phyloP scores from a whole-genome alignment of 345 rosid species.

The Abelmoschus esculentus region DNA sequence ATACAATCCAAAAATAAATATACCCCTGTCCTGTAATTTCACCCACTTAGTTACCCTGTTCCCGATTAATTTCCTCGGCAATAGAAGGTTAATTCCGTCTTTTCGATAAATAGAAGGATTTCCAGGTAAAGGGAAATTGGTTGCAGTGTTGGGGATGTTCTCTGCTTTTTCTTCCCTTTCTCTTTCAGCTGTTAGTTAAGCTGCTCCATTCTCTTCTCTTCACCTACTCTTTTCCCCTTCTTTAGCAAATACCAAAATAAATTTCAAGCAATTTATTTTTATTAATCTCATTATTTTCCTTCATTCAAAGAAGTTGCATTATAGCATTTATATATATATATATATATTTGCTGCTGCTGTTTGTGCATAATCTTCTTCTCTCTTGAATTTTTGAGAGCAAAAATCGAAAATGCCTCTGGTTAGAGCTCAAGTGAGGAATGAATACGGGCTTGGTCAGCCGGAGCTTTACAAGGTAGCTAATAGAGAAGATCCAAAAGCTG shows the following conservation, averaged over 20 bases:
- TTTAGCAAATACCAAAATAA: neutral
- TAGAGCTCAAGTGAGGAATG: conserved; percentile 67
- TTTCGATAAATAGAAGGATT: neutral
- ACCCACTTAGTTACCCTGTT: neutral
- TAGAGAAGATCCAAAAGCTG: conserved; percentile 70
- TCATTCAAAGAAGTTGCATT: neutral
- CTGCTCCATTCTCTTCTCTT: conserved; percentile 45
- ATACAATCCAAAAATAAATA: neutral
- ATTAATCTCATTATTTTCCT: conserved; percentile 1
- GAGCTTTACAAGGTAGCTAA: conserved; percentile 44
- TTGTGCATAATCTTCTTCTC: neutral
- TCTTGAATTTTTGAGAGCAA: neutral
- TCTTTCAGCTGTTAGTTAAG: conserved; percentile 50
- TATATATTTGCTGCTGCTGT: neutral
- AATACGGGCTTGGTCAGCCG: conserved; percentile 49
- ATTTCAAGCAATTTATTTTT: neutral
- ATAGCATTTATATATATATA: too few species aligned
- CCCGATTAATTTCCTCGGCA: neutral
- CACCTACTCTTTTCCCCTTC: conserved; percentile 29
- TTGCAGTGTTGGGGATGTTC: conserved; percentile 69
- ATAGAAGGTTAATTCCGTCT: neutral
- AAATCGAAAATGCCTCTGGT: conserved; percentile 50
- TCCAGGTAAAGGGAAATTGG: conserved; percentile 35
- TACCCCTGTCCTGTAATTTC: neutral
- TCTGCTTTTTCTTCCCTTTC: conserved; percentile 13